Evolutionary conservation across 805 yeast genomes (phyloP).

Genomic region (Maudiozyma serrabonitensis): DNA sequence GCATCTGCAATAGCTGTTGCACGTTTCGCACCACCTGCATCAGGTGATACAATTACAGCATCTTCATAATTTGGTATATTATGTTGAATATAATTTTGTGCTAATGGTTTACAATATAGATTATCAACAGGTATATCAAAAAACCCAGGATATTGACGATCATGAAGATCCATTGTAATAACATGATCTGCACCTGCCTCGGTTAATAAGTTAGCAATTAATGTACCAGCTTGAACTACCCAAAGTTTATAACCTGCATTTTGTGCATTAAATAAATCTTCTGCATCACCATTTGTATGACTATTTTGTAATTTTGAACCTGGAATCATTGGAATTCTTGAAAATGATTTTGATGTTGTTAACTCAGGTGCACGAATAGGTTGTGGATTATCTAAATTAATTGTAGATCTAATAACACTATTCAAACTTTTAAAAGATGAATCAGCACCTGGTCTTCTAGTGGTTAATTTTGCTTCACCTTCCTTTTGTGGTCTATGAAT

Average conservation of each 20-base stretch:
- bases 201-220: slow-evolving; percentile 77
- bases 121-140: slow-evolving; percentile 96
- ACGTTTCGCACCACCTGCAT: slow-evolving; percentile 97
- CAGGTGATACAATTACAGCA: slow-evolving; percentile 92
- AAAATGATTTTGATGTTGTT: slow-evolving; percentile 16
- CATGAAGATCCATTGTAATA: slow-evolving; percentile 96
- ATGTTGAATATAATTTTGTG: slow-evolving; percentile 74
- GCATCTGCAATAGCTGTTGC: slow-evolving; percentile 93
- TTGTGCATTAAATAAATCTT: slow-evolving; percentile 30
- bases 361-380: slow-evolving; percentile 5
- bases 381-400: slow-evolving; percentile 10
- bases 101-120: slow-evolving; percentile 75
- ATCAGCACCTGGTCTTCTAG: slow-evolving; percentile 20
- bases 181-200: slow-evolving; percentile 95
- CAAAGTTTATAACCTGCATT: slow-evolving; percentile 80
- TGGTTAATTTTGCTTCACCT: slow-evolving; percentile 6
- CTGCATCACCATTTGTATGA: slow-evolving; percentile 19
- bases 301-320: slow-evolving; percentile 24
- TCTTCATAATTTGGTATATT: slow-evolving; percentile 71
- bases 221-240: slow-evolving; percentile 92
- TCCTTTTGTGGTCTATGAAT: slow-evolving; percentile 28
- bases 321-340: slow-evolving; percentile 31
- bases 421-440: slow-evolving; percentile 13
- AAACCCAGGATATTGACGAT: slow-evolving; percentile 96
- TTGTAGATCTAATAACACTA: slow-evolving; percentile 14